phyloP scores from a whole-genome alignment of 2,329 filamentous ascomycete genomes.

The Torrubiella hemipterigena region DNA sequence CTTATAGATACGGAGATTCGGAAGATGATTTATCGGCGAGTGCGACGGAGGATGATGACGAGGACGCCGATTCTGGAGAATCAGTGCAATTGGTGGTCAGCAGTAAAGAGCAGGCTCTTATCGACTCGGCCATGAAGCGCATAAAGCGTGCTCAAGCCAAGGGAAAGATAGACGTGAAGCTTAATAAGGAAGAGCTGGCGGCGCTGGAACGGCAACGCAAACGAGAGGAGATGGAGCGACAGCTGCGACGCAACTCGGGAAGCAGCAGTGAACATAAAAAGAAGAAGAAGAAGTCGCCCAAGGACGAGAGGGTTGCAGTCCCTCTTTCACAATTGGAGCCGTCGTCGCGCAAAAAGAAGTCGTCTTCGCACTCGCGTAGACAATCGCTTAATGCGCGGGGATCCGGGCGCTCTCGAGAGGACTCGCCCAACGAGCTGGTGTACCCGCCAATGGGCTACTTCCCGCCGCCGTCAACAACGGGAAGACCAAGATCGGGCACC shows the following conservation, averaged over 20 bases:
- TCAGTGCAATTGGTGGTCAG: constrained; percentile 45
- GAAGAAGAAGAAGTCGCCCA: constrained; percentile 23
- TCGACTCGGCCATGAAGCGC: constrained; percentile 67
- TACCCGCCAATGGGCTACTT: constrained; percentile 41
- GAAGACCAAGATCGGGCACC: constrained; percentile 25
- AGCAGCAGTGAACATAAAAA: constrained; percentile 20
- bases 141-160: constrained; percentile 67
- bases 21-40: constrained; percentile 20
- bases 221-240: constrained; percentile 39
- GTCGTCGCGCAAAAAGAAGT: constrained; percentile 23
- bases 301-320: constrained; percentile 37
- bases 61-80: constrained; percentile 31
- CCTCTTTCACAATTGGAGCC: constrained; percentile 40
- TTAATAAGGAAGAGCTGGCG: constrained; percentile 69
- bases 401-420: constrained; percentile 22
- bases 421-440: constrained; percentile 9
- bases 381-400: no score
- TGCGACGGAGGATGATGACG: constrained; percentile 16
- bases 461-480: constrained; percentile 28
- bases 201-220: constrained; percentile 61
- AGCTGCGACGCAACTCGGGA: constrained; percentile 12
- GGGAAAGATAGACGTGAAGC: constrained; percentile 67
- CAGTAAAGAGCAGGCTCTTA: constrained; percentile 62
- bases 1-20: constrained; percentile 21
- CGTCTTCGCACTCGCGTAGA: constrained; percentile 14